phyloP scores from a whole-genome alignment of 805 yeast species.

The Cyberlindnera mycetangii region DNA sequence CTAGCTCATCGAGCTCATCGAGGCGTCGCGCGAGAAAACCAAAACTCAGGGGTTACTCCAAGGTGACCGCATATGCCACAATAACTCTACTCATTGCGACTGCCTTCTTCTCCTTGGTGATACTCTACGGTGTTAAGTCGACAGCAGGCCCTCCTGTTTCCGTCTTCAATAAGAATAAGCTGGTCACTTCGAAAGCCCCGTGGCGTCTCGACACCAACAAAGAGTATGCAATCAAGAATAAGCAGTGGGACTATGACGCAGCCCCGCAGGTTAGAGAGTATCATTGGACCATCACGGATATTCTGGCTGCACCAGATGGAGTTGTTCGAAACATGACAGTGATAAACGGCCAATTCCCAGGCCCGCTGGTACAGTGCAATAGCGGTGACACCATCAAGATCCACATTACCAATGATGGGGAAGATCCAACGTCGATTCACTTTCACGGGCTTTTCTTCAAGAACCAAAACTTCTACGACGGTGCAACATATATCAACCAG shows the following conservation, averaged over 20 bases:
- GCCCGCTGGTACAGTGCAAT: constrained; percentile 46
- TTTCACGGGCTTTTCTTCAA: constrained; percentile 51
- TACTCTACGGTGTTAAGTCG: constrained; percentile 10
- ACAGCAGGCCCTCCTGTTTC: constrained; percentile 12
- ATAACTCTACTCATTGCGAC: neutral
- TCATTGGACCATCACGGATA: constrained; percentile 22
- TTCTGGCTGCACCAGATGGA: constrained; percentile 31
- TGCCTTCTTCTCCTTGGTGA: constrained; percentile 2
- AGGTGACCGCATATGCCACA: neutral
- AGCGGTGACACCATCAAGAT: constrained; percentile 44
- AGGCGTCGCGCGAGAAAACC: neutral
- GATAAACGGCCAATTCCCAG: constrained; percentile 43
- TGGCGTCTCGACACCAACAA: constrained; percentile 30
- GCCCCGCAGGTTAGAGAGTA: constrained; percentile 25
- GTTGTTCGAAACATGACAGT: constrained; percentile 33
- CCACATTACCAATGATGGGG: constrained; percentile 37
- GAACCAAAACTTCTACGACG: constrained; percentile 47
- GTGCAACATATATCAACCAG: constrained; percentile 49
- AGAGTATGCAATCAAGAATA: constrained; percentile 22
- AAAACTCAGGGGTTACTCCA: constrained; percentile 7
- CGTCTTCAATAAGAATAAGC: constrained; percentile 3
- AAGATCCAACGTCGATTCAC: constrained; percentile 44
- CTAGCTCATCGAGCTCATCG: neutral
- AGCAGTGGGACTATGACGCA: constrained; percentile 22
- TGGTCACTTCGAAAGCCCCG: constrained; percentile 1